Evolutionary conservation across 371 early-diverging fungal species (phyloP), one percentile per base, ranked within the genome.

Genomic region (Chytridiales sp.): DNA sequence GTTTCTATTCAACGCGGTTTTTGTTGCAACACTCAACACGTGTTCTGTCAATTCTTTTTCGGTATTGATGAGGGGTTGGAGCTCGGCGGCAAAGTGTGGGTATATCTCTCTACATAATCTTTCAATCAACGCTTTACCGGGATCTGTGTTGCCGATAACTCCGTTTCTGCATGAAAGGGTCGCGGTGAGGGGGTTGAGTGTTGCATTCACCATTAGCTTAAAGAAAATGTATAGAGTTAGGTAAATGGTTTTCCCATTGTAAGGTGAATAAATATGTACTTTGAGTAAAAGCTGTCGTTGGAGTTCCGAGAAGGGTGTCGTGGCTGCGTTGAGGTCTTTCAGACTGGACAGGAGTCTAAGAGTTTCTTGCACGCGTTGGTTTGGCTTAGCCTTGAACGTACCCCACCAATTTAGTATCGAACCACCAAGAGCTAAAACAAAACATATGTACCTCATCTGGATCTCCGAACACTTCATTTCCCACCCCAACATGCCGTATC

Each of bases 161-260:
- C 70, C 70, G 51, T 69, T 69, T 26, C 36, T 40, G 5, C 54
- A 26, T 4, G 44, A 36, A 11, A 62, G 26, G 9, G 66, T 41
- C n/a, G 70, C 62, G n/a, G 66, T 39, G 32, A 66, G 31, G 3
- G 70, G 70, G 41, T 69, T 69, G 13, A 69, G 35, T n/a, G 58
- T 57, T 2, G 66, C 40, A 44, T 69, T 69, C 30, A 66, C 43
- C 29, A 50, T 60, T 1, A 62, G 62, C 55, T 64, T 22, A 21
- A 49, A 24, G 50, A 11, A 17, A 5, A 29, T 8, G 9, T n/a
- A n/a, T 13, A n/a, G 8, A 22, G 21, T 44, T 44, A 8, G 22
- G 6, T 11, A 44, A 21, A 17, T 38, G n/a, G n/a, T n/a, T n/a
- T n/a, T n/a, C n/a, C n/a, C n/a, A n/a, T n/a, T n/a, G n/a, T n/a